Percentiles rank a stretch among this genome's conserved stretches.
These are phyloP conservation scores for Leccinum longicurvipes DNA, from an alignment of 768 basidiomycete genomes.

Conservation along the genomic window DNA sequence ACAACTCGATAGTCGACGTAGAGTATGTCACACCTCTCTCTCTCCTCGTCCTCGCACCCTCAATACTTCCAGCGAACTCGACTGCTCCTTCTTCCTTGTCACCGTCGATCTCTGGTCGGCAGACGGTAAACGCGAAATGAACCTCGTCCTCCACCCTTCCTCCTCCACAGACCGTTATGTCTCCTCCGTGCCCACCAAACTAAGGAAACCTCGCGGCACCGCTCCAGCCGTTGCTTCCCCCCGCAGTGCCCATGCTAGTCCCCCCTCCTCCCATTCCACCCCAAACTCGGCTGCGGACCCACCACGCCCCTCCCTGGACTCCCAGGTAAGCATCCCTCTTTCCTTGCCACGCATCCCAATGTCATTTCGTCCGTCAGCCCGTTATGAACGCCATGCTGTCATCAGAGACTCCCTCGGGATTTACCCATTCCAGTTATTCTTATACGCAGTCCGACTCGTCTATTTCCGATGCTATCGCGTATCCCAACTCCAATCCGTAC, in stretches of 20 bases:
- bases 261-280: slow-evolving; percentile 44
- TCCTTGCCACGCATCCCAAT: neutral
- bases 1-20: slow-evolving; percentile 65
- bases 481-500: slow-evolving; percentile 42
- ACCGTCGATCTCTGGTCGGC: slow-evolving; percentile 92
- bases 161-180: slow-evolving; percentile 67
- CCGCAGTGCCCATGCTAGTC: slow-evolving; percentile 39
- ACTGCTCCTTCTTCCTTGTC: slow-evolving; percentile 84
- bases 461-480: slow-evolving; percentile 39
- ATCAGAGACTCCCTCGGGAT: slow-evolving; percentile 33
- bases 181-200: slow-evolving; percentile 37
- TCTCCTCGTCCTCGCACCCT: slow-evolving; percentile 3
- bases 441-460: slow-evolving; percentile 43
- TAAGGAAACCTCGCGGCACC: slow-evolving; percentile 35
- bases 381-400: slow-evolving; percentile 40
- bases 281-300: slow-evolving; percentile 46
- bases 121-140: slow-evolving; percentile 80
- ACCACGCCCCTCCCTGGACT: slow-evolving; percentile 32
- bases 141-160: slow-evolving; percentile 85
- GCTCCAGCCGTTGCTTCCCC: slow-evolving; percentile 34
- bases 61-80: slow-evolving; percentile 58
- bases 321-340: slow-evolving; percentile 38
- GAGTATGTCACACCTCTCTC: slow-evolving; percentile 51
- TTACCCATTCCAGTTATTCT: slow-evolving; percentile 40
- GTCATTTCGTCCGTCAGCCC: slow-evolving; percentile 17